Evolutionary conservation across 192 early-diverging fungal species (phyloP).

Genomic region (Coemansia sp.): DNA sequence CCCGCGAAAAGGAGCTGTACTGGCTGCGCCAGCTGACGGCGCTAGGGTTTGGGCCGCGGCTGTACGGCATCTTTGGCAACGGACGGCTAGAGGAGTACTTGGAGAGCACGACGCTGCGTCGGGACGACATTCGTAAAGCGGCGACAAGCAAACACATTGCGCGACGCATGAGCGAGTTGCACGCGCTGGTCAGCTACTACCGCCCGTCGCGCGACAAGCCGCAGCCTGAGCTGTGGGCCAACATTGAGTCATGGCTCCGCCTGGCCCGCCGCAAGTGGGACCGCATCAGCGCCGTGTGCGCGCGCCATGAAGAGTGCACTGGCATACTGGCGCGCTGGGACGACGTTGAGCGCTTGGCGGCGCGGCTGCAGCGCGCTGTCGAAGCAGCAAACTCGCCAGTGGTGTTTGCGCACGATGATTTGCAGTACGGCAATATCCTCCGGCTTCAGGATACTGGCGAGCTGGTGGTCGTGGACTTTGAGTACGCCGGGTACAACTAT

Average conservation of each 20-base stretch:
- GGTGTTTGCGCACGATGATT: constrained; percentile 88
- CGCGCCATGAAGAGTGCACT: constrained; percentile 10
- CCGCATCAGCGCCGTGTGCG: constrained; percentile 14
- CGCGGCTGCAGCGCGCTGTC: constrained; percentile 51
- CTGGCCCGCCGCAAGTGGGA: constrained; percentile 34
- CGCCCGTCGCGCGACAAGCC: constrained; percentile 28
- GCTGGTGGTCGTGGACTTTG: constrained; percentile 75
- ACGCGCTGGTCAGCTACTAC: constrained; percentile 63
- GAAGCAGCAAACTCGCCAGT: constrained; percentile 57
- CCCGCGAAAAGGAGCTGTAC: constrained; percentile 74
- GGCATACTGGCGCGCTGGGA: constrained; percentile 30
- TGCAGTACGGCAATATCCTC: constrained; percentile 89
- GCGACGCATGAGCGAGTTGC: constrained; percentile 63
- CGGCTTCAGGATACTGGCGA: constrained; percentile 55
- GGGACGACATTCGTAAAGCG: constrained; percentile 63
- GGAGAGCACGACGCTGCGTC: constrained; percentile 65
- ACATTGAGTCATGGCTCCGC: constrained; percentile 61
- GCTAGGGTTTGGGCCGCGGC: constrained; percentile 66
- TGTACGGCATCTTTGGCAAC: constrained; percentile 77
- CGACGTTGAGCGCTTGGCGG: constrained; percentile 40
- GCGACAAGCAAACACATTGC: constrained; percentile 69
- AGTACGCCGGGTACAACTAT: constrained; percentile 77
- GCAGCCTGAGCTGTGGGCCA: constrained; percentile 63
- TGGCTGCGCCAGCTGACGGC: constrained; percentile 70
- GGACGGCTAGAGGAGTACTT: constrained; percentile 84